Base-by-base conservation (phyloP, 1,139 yeast species). In the Arxiozyma slooffiae region DNA sequence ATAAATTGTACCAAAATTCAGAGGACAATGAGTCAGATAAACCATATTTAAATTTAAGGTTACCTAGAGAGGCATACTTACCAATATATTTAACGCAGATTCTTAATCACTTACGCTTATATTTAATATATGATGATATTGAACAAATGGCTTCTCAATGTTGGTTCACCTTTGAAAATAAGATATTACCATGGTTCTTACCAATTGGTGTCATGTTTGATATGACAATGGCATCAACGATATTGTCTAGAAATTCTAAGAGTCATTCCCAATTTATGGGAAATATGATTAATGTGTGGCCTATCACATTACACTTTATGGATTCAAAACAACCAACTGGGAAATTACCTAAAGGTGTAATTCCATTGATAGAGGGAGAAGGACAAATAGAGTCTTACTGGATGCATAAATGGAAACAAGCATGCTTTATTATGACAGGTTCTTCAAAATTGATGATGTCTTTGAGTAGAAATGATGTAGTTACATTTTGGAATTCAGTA, bases 171-270 rank as follows among this genome's bases (percentile, higher is more conserved):
- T 78, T 71, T 60, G 81, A 81, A 34, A 76, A 71, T 5, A 79
- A 73, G 0, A 88, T 94, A 0, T 53, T 89, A 26, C 75, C n/a
- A 46, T 89, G 96, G 95, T 81, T 85, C 57, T 70, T 81, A 57
- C 97, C 97, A 0, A 68, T 83, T 6, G 96, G 96, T 0, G 70
- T 85, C 5, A 67, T 83, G 4, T 79, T 75, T 60, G 96, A 88
- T 38, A 39, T 56, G 56, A 34, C 44, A 20, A 39, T 39, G 44
- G 3, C 36, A 20, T 8, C 41, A 0, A 34, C 22, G 11, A 40
- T 46, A 11, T 30, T 40, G 26, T 21, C 18, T 9, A 43, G 44
- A 17, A 23, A 8, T 11, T 34, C 16, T 20, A 16, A 40, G 16
- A 30, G 7, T 24, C 14, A 16, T 30, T 14, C 11, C 24, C 11